Conservation (phyloP, 495 filamentous ascomycete genomes). For the Viridothelium virens region DNA sequence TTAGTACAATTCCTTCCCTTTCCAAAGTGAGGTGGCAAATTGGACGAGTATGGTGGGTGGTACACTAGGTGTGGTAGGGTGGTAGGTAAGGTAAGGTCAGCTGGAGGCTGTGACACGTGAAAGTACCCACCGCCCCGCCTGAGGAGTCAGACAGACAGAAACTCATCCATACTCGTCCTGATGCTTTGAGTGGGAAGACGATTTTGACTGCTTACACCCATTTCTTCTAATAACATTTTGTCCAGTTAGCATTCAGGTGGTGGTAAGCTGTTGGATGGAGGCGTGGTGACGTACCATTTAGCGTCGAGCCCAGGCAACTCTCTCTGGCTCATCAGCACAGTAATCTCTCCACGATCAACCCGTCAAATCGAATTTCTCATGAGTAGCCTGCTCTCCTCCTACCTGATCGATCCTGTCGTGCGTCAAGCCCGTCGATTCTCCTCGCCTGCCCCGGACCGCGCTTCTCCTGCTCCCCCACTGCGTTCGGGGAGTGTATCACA, state of each 20-base stretch:
- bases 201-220: too few species aligned
- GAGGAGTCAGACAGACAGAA: neutral
- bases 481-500: slow-evolving; percentile 22
- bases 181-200: neutral
- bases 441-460: slow-evolving; percentile 32
- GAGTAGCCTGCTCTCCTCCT: slow-evolving; percentile 64
- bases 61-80: neutral
- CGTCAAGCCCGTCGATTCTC: slow-evolving; percentile 68
- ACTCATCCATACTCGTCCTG: neutral
- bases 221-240: too few species aligned
- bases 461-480: slow-evolving; percentile 15
- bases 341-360: neutral
- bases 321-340: neutral
- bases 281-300: neutral
- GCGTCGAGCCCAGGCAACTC: neutral
- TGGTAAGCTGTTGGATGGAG: neutral
- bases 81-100: neutral
- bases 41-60: too few species aligned
- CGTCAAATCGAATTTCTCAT: slow-evolving; percentile 40
- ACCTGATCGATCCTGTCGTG: slow-evolving; percentile 68
- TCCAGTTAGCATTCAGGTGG: too few species aligned
- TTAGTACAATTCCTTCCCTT: neutral
- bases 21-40: neutral
- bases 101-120: slow-evolving; percentile 3
- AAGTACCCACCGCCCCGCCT: neutral